A percentile compares a stretch with the other conserved stretches of the same genome.
Conservation (phyloP, 768 basidiomycete genomes). For the Rhizopogon salebrosus region DNA sequence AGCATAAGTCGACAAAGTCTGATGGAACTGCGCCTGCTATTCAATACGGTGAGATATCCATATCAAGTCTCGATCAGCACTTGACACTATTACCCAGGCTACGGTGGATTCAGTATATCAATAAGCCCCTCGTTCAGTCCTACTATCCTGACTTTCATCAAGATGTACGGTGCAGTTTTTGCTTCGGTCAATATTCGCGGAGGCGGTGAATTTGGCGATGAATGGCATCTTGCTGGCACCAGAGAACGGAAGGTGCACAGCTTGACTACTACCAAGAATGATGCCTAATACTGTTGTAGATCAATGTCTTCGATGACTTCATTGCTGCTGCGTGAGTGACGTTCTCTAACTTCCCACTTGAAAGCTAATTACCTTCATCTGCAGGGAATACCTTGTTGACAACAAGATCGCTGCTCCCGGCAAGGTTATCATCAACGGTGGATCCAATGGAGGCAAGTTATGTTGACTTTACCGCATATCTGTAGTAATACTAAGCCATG, state of each 20-base stretch:
- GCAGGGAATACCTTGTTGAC: conserved; percentile 65
- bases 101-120: conserved; percentile 76
- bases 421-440: conserved; percentile 75
- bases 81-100: conserved; percentile 37
- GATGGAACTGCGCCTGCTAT: conserved; percentile 75
- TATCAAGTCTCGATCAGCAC: not conserved
- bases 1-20: conserved; percentile 61
- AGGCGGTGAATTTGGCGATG: conserved; percentile 76
- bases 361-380: conserved; percentile 1
- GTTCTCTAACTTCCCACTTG: not conserved
- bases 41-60: conserved; percentile 55
- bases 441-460: conserved; percentile 69
- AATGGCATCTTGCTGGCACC: conserved; percentile 76
- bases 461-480: not conserved
- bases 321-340: conserved; percentile 66
- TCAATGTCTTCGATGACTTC: conserved; percentile 79
- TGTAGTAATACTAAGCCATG: not conserved
- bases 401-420: conserved; percentile 63
- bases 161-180: conserved; percentile 62
- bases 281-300: conserved; percentile 29
- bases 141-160: conserved; percentile 65
- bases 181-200: conserved; percentile 60
- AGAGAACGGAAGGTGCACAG: conserved; percentile 58
- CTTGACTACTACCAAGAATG: not conserved
- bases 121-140: conserved; percentile 71